A percentile compares a stretch with the other conserved stretches of the same genome.
Conservation (phyloP, 495 filamentous ascomycete genomes). For the Penicillium angulare region DNA sequence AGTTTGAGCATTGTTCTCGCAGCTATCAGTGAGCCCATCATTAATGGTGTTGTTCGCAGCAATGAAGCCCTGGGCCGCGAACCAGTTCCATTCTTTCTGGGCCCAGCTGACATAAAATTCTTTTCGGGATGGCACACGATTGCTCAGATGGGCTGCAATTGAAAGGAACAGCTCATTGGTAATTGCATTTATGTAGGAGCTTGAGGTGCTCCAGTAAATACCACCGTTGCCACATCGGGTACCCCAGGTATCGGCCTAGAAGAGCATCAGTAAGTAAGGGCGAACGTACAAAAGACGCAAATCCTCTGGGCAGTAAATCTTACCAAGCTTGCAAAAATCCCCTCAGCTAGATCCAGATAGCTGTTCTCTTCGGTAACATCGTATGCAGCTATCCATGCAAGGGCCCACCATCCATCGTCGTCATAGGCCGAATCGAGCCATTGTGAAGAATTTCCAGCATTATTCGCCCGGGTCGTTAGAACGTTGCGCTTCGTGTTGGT, state of each 20-base stretch:
- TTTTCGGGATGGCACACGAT: slow-evolving; percentile 52
- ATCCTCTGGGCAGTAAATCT: background rate
- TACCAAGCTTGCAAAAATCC: slow-evolving; percentile 61
- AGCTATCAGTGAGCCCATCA: slow-evolving; percentile 62
- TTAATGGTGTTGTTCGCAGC: slow-evolving; percentile 65
- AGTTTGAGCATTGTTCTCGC: slow-evolving; percentile 62
- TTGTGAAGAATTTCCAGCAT: slow-evolving; percentile 18
- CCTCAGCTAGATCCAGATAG: slow-evolving; percentile 56
- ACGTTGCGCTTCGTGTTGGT: slow-evolving; percentile 1
- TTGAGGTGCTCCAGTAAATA: slow-evolving; percentile 66
- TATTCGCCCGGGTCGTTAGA: slow-evolving; percentile 2
- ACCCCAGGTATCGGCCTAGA: slow-evolving; percentile 46
- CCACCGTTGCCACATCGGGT: slow-evolving; percentile 48
- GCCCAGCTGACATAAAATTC: slow-evolving; percentile 58
- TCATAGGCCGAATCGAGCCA: slow-evolving; percentile 65
- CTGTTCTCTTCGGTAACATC: slow-evolving; percentile 54
- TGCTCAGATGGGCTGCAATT: slow-evolving; percentile 71
- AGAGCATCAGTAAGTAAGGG: slow-evolving; percentile 5
- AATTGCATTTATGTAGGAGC: slow-evolving; percentile 65
- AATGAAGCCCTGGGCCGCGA: slow-evolving; percentile 62
- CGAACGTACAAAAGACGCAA: background rate
- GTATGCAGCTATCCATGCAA: slow-evolving; percentile 64
- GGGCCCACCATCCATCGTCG: slow-evolving; percentile 73
- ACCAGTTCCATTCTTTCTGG: slow-evolving; percentile 64
- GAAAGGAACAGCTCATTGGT: slow-evolving; percentile 73